These are phyloP conservation scores for Zymoseptoria passerinii DNA, from an alignment of 2,329 filamentous ascomycete genomes.

Conservation along the genomic window DNA sequence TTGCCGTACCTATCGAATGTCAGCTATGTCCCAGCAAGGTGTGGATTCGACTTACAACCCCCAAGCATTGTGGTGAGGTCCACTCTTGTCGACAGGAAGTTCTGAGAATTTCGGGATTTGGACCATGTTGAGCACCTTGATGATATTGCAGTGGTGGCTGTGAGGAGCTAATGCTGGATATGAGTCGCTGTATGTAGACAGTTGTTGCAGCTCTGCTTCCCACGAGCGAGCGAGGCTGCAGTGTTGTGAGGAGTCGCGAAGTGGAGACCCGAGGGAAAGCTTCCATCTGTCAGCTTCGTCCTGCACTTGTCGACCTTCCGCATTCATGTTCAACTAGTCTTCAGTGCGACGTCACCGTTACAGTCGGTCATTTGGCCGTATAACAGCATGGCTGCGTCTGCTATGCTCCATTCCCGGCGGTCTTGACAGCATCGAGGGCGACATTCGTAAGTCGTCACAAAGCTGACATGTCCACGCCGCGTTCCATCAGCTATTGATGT, in stretches of 20 bases:
- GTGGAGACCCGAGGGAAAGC: neutral
- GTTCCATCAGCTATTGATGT: neutral
- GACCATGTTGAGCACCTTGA: conserved; percentile 10
- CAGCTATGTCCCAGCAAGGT: neutral
- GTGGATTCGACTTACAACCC: conserved; percentile 23
- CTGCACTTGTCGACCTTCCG: neutral
- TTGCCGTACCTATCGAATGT: conserved; percentile 45
- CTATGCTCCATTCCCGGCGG: neutral
- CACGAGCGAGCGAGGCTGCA: neutral
- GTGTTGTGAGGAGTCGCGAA: neutral
- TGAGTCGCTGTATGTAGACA: neutral
- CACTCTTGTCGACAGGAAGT: conserved; percentile 40
- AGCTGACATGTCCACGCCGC: neutral
- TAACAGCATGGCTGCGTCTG: neutral
- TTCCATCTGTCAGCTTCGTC: neutral
- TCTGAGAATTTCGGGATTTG: conserved; percentile 41
- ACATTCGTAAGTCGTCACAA: neutral
- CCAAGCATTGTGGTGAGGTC: conserved; percentile 40
- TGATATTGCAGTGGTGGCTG: neutral
- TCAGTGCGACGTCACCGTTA: neutral
- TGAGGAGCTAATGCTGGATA: neutral
- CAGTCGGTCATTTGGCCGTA: neutral
- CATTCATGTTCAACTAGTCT: neutral
- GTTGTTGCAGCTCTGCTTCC: neutral
- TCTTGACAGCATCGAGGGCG: neutral